A percentile compares a stretch with the other conserved stretches of the same genome.
These are phyloP conservation scores for Chamaecyparis obtusa DNA, from an alignment of 75 land plant species.

Conservation along the genomic window DNA sequence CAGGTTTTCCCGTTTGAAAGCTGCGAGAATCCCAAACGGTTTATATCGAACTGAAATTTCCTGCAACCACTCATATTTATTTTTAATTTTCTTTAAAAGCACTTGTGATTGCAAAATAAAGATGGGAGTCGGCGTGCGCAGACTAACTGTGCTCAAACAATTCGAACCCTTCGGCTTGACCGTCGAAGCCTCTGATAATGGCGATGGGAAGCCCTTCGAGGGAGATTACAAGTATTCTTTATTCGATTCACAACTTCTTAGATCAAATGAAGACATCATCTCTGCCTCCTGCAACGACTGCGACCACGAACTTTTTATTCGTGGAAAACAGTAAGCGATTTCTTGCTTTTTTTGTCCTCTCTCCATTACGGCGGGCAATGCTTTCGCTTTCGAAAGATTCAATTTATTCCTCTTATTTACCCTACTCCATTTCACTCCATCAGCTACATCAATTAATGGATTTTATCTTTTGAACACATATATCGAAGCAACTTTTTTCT, in stretches of 20 bases:
- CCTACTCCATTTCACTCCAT: neutral
- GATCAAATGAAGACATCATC: slow-evolving; percentile 5
- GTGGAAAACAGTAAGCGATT: slow-evolving; percentile 60
- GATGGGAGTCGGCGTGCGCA: slow-evolving; percentile 21
- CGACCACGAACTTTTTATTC: slow-evolving; percentile 90
- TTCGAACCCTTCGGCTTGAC: slow-evolving; percentile 83
- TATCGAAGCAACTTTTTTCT: neutral
- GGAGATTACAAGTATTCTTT: no score
- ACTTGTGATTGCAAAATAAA: neutral
- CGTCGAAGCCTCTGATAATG: slow-evolving; percentile 57
- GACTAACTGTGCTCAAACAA: slow-evolving; percentile 64
- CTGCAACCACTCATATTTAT: no score
- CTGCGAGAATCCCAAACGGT: no score
- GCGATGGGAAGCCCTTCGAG: slow-evolving; percentile 16
- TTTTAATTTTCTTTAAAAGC: no score
- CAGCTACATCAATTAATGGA: neutral
- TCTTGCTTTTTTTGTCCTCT: neutral
- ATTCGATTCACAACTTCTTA: no score
- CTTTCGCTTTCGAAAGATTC: neutral
- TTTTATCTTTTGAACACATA: neutral
- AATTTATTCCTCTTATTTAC: neutral
- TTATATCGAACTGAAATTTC: no score
- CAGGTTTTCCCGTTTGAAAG: no score
- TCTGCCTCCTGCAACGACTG: slow-evolving; percentile 25
- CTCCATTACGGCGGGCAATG: neutral